Conservation (phyloP, 78 protist genomes). For the Paulinella micropora region DNA sequence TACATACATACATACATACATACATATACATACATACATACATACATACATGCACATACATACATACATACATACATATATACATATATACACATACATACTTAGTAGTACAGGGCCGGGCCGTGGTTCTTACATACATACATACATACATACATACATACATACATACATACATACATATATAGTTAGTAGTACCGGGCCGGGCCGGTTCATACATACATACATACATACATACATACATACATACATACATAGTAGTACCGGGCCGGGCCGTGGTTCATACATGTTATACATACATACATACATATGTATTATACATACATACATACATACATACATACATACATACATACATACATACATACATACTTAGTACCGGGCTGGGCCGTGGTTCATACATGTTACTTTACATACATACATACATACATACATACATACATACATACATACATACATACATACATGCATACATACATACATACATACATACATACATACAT, state of each 20-base stretch:
- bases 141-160: neutral
- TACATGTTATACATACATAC: no score
- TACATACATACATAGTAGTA: neutral
- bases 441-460: no score
- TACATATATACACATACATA: neutral
- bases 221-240: neutral
- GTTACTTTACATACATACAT: no score
- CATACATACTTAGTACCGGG: neutral
- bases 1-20: neutral
- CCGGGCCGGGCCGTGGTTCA: no score
- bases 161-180: neutral
- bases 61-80: neutral
- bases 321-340: neutral
- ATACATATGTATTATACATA: neutral
- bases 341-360: neutral
- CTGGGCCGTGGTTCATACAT: no score
- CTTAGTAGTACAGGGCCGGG: neutral
- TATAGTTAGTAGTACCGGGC: neutral
- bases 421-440: no score
- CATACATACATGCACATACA: neutral
- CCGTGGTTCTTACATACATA: neutral
- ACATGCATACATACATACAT: no score
- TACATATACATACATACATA: neutral
- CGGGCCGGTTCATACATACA: neutral
- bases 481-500: no score